Conservation (phyloP, 352 stramenopile species). For the Elongisporangium undulatum region DNA sequence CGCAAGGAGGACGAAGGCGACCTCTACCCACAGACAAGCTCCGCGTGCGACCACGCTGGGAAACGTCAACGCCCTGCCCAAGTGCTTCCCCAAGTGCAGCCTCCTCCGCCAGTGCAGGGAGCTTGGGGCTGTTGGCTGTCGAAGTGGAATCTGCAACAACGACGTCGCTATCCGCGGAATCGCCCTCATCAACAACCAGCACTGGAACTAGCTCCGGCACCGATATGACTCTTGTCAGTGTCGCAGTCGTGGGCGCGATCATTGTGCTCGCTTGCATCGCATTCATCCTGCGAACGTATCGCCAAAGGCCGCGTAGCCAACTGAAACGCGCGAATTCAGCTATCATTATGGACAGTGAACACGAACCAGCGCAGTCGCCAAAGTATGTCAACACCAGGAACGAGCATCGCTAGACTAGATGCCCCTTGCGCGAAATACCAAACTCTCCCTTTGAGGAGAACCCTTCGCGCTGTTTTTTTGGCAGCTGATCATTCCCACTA, state of each 20-base stretch:
- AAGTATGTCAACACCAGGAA: not conserved
- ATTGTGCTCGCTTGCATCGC: not conserved
- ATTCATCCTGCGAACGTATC: not conserved
- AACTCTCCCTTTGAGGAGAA: too few species aligned
- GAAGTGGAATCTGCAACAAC: not conserved
- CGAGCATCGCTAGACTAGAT: not conserved
- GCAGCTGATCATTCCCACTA: too few species aligned
- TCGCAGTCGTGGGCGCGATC: not conserved
- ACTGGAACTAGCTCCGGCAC: not conserved
- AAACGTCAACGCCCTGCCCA: not conserved
- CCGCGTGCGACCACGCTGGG: not conserved
- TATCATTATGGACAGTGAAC: not conserved
- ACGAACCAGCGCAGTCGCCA: not conserved
- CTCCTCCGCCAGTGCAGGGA: not conserved
- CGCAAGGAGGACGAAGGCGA: not conserved
- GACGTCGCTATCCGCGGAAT: not conserved
- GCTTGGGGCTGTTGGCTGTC: not conserved
- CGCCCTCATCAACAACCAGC: not conserved
- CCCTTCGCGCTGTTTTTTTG: not conserved
- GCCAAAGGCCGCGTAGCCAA: not conserved
- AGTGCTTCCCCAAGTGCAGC: not conserved
- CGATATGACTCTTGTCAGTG: not conserved
- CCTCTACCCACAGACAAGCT: not conserved
- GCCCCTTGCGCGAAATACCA: too few species aligned
- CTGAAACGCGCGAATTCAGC: not conserved